phyloP scores from a whole-genome alignment of 345 rosid genomes.

The Lumnitzera racemosa region DNA sequence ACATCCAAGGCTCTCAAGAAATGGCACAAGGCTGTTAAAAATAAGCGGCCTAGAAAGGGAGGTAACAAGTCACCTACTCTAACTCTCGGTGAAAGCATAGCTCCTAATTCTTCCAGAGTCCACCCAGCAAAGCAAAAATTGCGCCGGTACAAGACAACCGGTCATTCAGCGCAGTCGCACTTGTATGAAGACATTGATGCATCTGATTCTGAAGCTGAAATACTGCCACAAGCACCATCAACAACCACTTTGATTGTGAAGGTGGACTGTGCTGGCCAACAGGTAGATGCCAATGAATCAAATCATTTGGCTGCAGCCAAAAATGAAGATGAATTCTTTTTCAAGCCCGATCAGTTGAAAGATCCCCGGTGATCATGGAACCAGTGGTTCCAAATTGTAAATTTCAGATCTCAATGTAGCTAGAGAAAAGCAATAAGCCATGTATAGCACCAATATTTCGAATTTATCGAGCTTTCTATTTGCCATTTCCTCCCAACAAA shows the following conservation, averaged over 20 bases:
- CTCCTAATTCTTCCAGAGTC: slow-evolving; percentile 23
- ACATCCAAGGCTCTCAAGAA: slow-evolving; percentile 84
- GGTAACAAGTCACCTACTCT: slow-evolving; percentile 36
- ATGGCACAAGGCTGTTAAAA: slow-evolving; percentile 80
- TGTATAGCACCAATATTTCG: no score
- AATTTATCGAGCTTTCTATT: no score
- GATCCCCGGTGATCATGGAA: slow-evolving; percentile 15
- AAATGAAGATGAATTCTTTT: slow-evolving; percentile 54
- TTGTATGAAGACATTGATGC: slow-evolving; percentile 37
- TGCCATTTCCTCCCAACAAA: no score
- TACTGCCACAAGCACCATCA: slow-evolving; percentile 38
- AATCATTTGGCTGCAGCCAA: slow-evolving; percentile 18
- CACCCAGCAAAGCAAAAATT: slow-evolving; percentile 27
- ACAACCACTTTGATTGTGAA: slow-evolving; percentile 23
- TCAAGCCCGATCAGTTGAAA: slow-evolving; percentile 33
- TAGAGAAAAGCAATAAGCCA: no score
- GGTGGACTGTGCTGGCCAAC: slow-evolving; percentile 27
- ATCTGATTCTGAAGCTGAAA: slow-evolving; percentile 60
- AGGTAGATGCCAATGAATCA: slow-evolving; percentile 20
- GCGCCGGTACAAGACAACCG: slow-evolving; percentile 72
- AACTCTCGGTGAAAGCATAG: slow-evolving; percentile 42
- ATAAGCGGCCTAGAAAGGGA: slow-evolving; percentile 45
- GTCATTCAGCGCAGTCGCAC: slow-evolving; percentile 47
- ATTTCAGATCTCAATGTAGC: no score
- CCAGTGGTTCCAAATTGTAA: background rate